Evolutionary conservation across 345 rosid genomes (phyloP).

Genomic region (Nasturtium officinale): DNA sequence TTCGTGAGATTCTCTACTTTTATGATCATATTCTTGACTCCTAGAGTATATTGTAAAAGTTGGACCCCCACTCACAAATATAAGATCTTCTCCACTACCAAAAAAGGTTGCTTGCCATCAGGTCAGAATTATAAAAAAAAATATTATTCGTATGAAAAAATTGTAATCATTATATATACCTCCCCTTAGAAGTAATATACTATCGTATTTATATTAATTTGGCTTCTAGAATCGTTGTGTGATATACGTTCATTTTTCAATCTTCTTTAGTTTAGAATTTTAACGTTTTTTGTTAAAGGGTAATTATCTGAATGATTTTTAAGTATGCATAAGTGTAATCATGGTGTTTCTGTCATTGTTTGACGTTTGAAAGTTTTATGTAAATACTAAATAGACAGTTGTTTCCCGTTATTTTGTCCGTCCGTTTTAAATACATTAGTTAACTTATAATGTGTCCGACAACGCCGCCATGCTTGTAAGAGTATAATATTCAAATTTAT

Average conservation of each 20-base stretch:
- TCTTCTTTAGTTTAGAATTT: neutral
- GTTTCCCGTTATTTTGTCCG: too few relatives aligned
- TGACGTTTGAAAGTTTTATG: slow-evolving; percentile 6
- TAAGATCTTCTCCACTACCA: slow-evolving; percentile 40
- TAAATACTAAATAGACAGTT: too few relatives aligned
- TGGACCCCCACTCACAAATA: slow-evolving; percentile 24
- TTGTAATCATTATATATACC: slow-evolving; percentile 24
- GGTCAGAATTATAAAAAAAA: slow-evolving; percentile 23
- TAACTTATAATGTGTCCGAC: slow-evolving; percentile 29
- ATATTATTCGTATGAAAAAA: slow-evolving; percentile 27
- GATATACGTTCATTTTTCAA: neutral
- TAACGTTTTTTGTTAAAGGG: too few relatives aligned
- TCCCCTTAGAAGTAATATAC: neutral
- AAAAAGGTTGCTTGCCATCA: slow-evolving; percentile 37
- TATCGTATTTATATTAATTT: neutral
- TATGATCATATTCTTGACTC: slow-evolving; percentile 35
- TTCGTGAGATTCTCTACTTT: slow-evolving; percentile 28
- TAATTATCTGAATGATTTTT: neutral
- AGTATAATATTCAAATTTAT: neutral
- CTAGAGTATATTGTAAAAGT: slow-evolving; percentile 16
- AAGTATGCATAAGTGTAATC: neutral
- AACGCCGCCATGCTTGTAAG: slow-evolving; percentile 39
- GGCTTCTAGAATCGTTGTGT: slow-evolving; percentile 20
- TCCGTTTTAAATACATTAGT: too few relatives aligned
- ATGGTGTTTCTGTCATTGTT: neutral